Base-by-base conservation (phyloP, 2,329 filamentous ascomycete species). In the Ophiocordyceps sinensis region DNA sequence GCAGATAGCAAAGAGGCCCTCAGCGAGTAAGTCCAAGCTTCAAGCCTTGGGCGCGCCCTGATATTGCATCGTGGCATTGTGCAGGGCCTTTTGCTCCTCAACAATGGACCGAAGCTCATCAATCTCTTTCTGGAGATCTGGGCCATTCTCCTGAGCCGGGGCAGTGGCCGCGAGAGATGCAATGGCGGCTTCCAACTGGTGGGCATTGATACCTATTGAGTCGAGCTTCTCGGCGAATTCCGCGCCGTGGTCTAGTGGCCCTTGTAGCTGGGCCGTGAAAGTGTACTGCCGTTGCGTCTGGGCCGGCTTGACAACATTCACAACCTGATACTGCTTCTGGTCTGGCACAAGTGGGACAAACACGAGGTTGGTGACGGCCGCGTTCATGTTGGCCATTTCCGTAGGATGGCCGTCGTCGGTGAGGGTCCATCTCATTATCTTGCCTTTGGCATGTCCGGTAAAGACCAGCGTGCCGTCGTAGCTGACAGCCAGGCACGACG, bases 391-490 rank as follows among this genome's bases (percentile, higher is more conserved):
- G 2, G 75, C 70, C 37, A 89, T 54, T 40, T 80, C 77, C 3
- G 77, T 73, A 1, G 75, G 71, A 46, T 83, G 81, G 44, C 75
- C 77, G 44, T 76, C 75, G 48, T 79, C 78, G 31, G 77, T 77
- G 23, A 89, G 70, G 55, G 85, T 85, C 89, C 89, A 96, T 41
- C 73, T 70, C 28, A 85, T 65, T 34, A 95, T 71, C 53, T 83
- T 84, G 39, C 89, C 89, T 50, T 74, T 82, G 15, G 74, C 66
- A 54, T 96, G 88, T 6, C 88, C 88, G 3, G 87, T 87, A 23
- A 94, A 61, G 19, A 95, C 65, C 8, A 70, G 74, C 36, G 81
- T 87, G 23, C 85, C 84, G 57, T 95, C 89, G 59, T 91, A 88
- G 53, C 77, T 88, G 41, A 93, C 62, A 17, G 74, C 73, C 43